phyloP scores from a whole-genome alignment of 2,329 filamentous ascomycete genomes.

The Volutella citrinella region DNA sequence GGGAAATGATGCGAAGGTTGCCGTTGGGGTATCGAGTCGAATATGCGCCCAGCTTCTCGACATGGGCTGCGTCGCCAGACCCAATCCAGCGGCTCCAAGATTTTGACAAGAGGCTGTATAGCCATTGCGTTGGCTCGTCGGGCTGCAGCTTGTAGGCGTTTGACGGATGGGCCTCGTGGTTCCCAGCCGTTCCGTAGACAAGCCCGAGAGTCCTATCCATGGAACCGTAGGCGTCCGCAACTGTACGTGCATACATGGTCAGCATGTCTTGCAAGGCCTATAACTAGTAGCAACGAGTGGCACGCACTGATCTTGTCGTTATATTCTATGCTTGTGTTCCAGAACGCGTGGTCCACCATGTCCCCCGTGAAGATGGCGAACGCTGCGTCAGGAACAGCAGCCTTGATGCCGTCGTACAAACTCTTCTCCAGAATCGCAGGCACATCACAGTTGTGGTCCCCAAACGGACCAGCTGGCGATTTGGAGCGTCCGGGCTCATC shows the following conservation, averaged over 20 bases:
- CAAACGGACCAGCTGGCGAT: constrained; percentile 49
- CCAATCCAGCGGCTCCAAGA: constrained; percentile 50
- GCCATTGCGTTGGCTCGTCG: constrained; percentile 44
- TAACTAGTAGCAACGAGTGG: too few species aligned
- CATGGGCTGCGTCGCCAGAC: constrained; percentile 23
- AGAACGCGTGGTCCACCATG: constrained; percentile 51
- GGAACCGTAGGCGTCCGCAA: constrained; percentile 44
- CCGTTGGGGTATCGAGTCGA: constrained; percentile 41
- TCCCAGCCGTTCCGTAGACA: constrained; percentile 53
- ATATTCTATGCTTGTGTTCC: constrained; percentile 39
- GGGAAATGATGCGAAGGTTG: constrained; percentile 54
- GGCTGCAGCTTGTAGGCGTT: constrained; percentile 47
- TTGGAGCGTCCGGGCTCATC: constrained; percentile 47
- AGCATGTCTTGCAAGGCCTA: too few species aligned
- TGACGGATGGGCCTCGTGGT: constrained; percentile 54
- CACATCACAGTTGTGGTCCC: constrained; percentile 51
- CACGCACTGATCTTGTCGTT: constrained; percentile 30
- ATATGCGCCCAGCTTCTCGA: constrained; percentile 46
- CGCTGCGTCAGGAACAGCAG: constrained; percentile 42
- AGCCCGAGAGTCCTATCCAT: constrained; percentile 41
- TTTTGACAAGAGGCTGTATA: constrained; percentile 46
- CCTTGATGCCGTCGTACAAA: constrained; percentile 50
- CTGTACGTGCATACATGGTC: too few species aligned
- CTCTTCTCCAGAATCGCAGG: constrained; percentile 51
- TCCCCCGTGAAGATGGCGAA: constrained; percentile 61